Conservation (phyloP, 805 yeast species). For the Zygosaccharomyces bailii region DNA sequence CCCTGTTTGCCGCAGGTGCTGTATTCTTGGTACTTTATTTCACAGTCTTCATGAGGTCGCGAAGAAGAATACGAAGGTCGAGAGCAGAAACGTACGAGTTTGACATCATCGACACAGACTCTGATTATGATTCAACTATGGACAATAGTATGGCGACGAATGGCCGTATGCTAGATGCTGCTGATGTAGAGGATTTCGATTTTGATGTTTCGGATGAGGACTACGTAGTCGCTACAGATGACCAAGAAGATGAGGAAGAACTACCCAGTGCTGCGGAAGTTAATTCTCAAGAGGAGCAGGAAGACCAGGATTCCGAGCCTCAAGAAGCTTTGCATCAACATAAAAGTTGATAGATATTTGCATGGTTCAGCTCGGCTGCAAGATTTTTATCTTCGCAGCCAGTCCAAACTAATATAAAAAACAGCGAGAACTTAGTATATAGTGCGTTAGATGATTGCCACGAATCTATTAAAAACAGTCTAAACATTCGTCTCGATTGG, state of each 20-base stretch:
- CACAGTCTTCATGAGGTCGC: slow-evolving; percentile 41
- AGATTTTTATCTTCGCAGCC: neutral
- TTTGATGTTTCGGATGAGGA: slow-evolving; percentile 37
- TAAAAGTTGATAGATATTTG: slow-evolving; percentile 6
- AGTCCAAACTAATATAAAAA: neutral
- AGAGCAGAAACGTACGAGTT: slow-evolving; percentile 72
- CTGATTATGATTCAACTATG: slow-evolving; percentile 36
- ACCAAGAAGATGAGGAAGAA: slow-evolving; percentile 2
- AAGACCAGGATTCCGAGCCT: neutral
- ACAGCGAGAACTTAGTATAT: neutral
- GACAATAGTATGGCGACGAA: slow-evolving; percentile 21
- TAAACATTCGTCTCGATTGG: neutral
- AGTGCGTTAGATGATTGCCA: neutral
- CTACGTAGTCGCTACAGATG: slow-evolving; percentile 10
- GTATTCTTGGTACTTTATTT: slow-evolving; percentile 43
- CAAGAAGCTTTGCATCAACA: neutral
- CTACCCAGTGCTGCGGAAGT: slow-evolving; percentile 2
- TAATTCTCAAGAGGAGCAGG: neutral
- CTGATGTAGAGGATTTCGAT: slow-evolving; percentile 32
- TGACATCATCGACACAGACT: slow-evolving; percentile 69
- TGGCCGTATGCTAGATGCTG: slow-evolving; percentile 15
- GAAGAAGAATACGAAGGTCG: slow-evolving; percentile 49
- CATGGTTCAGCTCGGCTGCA: neutral
- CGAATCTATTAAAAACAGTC: neutral
- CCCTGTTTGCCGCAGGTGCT: slow-evolving; percentile 58